These are phyloP conservation scores for Penicillium tannophilum DNA, from an alignment of 495 filamentous ascomycete species.

Conservation along the genomic window DNA sequence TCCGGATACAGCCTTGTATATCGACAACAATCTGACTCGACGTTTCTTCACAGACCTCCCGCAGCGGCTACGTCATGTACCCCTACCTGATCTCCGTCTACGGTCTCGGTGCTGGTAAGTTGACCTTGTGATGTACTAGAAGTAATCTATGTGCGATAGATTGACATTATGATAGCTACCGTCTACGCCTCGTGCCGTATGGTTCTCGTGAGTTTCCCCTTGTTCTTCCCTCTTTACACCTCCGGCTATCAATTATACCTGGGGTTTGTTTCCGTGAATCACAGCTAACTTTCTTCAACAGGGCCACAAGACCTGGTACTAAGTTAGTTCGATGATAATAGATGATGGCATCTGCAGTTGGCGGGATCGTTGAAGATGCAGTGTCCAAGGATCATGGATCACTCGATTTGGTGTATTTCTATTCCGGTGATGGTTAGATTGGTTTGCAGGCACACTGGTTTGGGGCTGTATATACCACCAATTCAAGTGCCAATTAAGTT, in stretches of 20 bases:
- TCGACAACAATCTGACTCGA: slow-evolving; percentile 16
- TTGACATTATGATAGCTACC: slow-evolving; percentile 45
- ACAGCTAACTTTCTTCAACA: slow-evolving; percentile 35
- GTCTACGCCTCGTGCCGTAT: slow-evolving; percentile 61
- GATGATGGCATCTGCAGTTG: slow-evolving; percentile 24
- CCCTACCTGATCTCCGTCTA: slow-evolving; percentile 76
- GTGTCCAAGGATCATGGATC: slow-evolving; percentile 10
- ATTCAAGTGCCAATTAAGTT: slow-evolving; percentile 37
- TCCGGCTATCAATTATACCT: neutral
- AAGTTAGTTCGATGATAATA: slow-evolving; percentile 66
- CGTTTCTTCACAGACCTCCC: slow-evolving; percentile 51
- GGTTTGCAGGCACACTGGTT: slow-evolving; percentile 32
- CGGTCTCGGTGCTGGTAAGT: slow-evolving; percentile 52
- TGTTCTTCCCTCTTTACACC: neutral
- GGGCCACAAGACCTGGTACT: slow-evolving; percentile 82
- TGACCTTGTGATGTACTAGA: slow-evolving; percentile 45
- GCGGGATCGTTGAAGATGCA: slow-evolving; percentile 14
- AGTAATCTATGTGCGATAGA: slow-evolving; percentile 11
- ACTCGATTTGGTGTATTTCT: slow-evolving; percentile 46
- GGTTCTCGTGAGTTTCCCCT: slow-evolving; percentile 49
- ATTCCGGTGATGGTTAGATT: slow-evolving; percentile 37
- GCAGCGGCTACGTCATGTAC: slow-evolving; percentile 65
- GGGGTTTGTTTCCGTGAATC: neutral
- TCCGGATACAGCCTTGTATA: slow-evolving; percentile 5
- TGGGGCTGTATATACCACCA: slow-evolving; percentile 51